A percentile compares a stretch with the other conserved stretches of the same genome.
These are phyloP conservation scores for Colletotrichum sp. DNA, from an alignment of 2,329 filamentous ascomycete species.

Conservation along the genomic window DNA sequence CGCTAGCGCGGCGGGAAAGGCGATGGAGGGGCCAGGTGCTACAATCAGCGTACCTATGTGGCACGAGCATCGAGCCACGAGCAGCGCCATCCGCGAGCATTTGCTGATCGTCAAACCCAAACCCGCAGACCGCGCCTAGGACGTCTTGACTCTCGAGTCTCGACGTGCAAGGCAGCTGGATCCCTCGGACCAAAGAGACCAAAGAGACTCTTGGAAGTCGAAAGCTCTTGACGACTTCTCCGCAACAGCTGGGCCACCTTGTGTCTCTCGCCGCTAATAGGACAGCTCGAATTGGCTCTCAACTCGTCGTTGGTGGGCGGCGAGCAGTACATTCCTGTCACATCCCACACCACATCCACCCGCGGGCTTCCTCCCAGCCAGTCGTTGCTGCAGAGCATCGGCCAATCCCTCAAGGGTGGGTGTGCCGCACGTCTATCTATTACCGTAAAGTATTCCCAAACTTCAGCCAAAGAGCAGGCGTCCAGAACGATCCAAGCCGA, in stretches of 20 bases:
- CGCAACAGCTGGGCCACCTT: background rate
- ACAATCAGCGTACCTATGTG: background rate
- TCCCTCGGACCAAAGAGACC: background rate
- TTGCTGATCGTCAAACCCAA: background rate
- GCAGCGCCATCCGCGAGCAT: background rate
- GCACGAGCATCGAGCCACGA: background rate
- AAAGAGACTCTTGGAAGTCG: background rate
- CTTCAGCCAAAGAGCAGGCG: slow-evolving; percentile 6
- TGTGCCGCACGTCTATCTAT: background rate
- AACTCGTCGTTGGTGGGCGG: background rate
- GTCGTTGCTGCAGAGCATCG: slow-evolving; percentile 9
- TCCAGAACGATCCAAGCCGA: background rate
- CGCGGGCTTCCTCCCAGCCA: background rate
- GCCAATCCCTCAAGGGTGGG: background rate
- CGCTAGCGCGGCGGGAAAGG: background rate
- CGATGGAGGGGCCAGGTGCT: background rate
- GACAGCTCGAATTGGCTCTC: background rate
- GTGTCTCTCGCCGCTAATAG: background rate
- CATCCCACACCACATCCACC: background rate
- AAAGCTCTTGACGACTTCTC: background rate
- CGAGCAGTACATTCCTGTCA: background rate
- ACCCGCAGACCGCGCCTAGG: background rate
- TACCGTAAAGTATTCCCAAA: background rate
- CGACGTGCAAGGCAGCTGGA: background rate
- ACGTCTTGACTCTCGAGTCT: background rate